phyloP scores from a whole-genome alignment of 1,284 basidiomycete genomes.

The Volvariella volvacea region DNA sequence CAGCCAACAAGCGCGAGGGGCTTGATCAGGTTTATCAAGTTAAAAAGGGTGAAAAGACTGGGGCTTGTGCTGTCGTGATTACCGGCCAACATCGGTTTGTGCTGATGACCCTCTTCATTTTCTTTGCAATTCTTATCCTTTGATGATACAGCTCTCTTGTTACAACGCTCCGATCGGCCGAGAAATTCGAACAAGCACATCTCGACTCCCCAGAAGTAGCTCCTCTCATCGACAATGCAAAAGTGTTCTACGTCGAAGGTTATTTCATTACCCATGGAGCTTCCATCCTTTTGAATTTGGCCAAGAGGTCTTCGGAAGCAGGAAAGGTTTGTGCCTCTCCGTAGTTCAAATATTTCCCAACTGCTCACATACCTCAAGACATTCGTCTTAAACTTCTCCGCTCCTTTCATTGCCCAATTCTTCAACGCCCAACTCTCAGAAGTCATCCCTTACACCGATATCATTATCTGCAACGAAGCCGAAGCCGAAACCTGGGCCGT shows the following conservation, averaged over 20 bases:
- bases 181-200: conserved; percentile 82
- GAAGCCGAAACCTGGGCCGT: conserved; percentile 88
- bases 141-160: conserved; percentile 65
- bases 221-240: conserved; percentile 73
- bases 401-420: conserved; percentile 97
- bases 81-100: conserved; percentile 85
- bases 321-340: conserved; percentile 57
- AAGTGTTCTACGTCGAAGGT: conserved; percentile 92
- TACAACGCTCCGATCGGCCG: conserved; percentile 86
- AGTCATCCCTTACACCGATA: conserved; percentile 78
- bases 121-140: background rate
- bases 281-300: conserved; percentile 69
- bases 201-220: conserved; percentile 76
- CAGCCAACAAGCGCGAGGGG: conserved; percentile 93
- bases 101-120: background rate
- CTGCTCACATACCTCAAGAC: conserved; percentile 37
- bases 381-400: conserved; percentile 91
- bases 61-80: conserved; percentile 95
- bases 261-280: conserved; percentile 96
- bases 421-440: conserved; percentile 80
- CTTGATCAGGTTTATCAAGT: conserved; percentile 89
- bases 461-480: conserved; percentile 91
- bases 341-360: background rate
- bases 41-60: conserved; percentile 82
- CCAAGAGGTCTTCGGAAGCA: conserved; percentile 72